Evolutionary conservation across 2,329 filamentous ascomycete species (phyloP).

Genomic region (Trematosphaeria pertusa): DNA sequence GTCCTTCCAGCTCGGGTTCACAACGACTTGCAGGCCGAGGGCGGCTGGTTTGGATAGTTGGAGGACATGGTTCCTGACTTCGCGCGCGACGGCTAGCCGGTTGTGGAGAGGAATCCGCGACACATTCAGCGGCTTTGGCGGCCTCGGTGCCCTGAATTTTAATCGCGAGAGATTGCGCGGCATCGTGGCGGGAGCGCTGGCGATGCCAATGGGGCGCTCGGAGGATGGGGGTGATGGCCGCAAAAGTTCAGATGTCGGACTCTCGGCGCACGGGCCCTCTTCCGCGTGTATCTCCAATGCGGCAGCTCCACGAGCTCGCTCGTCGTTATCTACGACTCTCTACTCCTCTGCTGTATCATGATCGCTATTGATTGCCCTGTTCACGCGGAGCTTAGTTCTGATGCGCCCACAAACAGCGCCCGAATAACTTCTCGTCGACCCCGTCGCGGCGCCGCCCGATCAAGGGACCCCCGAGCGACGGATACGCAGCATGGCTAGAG

Average conservation of each 20-base stretch:
- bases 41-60: constrained; percentile 34
- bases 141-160: constrained; percentile 27
- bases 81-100: constrained; percentile 16
- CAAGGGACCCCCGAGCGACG: constrained; percentile 5
- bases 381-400: background rate
- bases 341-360: background rate
- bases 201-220: constrained; percentile 16
- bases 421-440: background rate
- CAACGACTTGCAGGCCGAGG: constrained; percentile 30
- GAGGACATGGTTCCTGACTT: constrained; percentile 29
- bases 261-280: constrained; percentile 16
- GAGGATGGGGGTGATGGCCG: constrained; percentile 5
- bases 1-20: constrained; percentile 31
- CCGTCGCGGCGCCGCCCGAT: constrained; percentile 3
- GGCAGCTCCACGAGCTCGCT: constrained; percentile 19
- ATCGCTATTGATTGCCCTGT: background rate
- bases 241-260: constrained; percentile 15
- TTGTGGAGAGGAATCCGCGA: constrained; percentile 12
- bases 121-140: constrained; percentile 25
- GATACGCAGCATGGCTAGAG: constrained; percentile 34
- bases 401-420: background rate
- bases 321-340: background rate
- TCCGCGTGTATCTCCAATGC: constrained; percentile 25
- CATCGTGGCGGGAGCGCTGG: constrained; percentile 27
- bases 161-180: constrained; percentile 38